Base-by-base conservation (phyloP, 441 rosid genomes). In the Gossypium gossypioides region DNA sequence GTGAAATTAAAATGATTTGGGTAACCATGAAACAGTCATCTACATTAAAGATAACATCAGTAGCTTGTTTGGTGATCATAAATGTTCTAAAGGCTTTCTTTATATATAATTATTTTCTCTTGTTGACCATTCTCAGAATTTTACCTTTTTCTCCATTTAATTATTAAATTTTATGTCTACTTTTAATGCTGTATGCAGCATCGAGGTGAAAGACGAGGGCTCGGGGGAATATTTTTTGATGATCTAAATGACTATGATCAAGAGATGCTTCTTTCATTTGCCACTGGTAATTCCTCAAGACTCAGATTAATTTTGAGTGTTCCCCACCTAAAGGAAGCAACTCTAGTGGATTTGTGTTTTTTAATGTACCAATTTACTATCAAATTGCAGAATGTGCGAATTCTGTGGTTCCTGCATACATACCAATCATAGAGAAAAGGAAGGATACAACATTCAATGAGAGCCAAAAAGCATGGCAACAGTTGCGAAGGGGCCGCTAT, bases 211-310 rank as follows among this genome's bases (percentile, higher is more conserved):
- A 86, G 99, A 72, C 84, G 98, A 81, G 98, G 99, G 70, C 97
- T 95, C 75, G 99, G 99, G 68, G 99, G 98, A 63, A 87, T 95
- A 63, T 95, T 95, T 84, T 95, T 95, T 80, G 99, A 95, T 82
- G 98, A 95, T 81, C 86, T 95, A 72, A 91, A 92, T 79, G 89
- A 89, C 74, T 84, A 86, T 37, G 96, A 92, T 80, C 97, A 91
- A 69, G 99, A 92, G 72, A 92, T 92, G 98, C 98, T 92, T 79
- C 90, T 95, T 70, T 79, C 91, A 46, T 95, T 95, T 76, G 84
- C 97, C 76, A 89, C 97, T 72, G 99, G 99, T 92, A 90, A 75
- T 65, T 72, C 9, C 24, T 42, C 61, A 12, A 69, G 63, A 69
- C 24, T 57, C 46, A 18, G 2, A 27, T 12, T 10, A 34, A 21